Base-by-base conservation (phyloP, 2,329 filamentous ascomycete species). In the Geoglossum cookeanum region DNA sequence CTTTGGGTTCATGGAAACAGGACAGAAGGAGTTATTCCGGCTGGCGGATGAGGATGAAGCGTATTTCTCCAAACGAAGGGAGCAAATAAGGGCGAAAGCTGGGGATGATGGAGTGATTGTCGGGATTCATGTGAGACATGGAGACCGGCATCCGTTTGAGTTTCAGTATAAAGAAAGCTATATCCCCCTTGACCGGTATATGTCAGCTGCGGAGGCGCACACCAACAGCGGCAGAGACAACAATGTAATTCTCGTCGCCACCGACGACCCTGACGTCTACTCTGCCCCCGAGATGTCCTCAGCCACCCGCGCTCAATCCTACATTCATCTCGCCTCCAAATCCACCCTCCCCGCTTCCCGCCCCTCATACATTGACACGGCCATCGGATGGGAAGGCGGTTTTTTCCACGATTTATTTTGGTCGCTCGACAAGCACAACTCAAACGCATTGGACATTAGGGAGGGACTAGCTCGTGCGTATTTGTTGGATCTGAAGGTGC, bases 321-420 rank as follows among this genome's bases (percentile, higher is more conserved):
- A 80, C 59, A 91, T 94, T 66, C 79, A 81, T 27, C 77, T 94
- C 5, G 85, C 86, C 7, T 81, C 79, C 55, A 86, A 85, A 65
- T 64, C 39, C 39, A 15, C 39, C 39, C 39, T 42, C 39, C 7
- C 67, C 9, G 67, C 70, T 32, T 4, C 35, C 48, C 66, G 69
- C 2, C 70, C 79, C 59, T 79, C 78, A 63, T 87, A 85, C 66
- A 76, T 85, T 39, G 85, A 89, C 59, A 83, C 89, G 65, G 78
- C 82, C 1, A 81, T 87, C 45, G 88, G 87, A 33, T 94, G 87
- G 87, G 87, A 94, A 67, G 87, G 88, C 17, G 88, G 88, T 1
- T 94, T 94, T 73, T 94, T 85, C 69, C 77, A 78, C 13, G 78
- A 80, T 63, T 83, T 92, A 70, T 94, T 94, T 69, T 90, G 85